Conservation (phyloP, 2,329 filamentous ascomycete genomes). For the Penicillium hordei region DNA sequence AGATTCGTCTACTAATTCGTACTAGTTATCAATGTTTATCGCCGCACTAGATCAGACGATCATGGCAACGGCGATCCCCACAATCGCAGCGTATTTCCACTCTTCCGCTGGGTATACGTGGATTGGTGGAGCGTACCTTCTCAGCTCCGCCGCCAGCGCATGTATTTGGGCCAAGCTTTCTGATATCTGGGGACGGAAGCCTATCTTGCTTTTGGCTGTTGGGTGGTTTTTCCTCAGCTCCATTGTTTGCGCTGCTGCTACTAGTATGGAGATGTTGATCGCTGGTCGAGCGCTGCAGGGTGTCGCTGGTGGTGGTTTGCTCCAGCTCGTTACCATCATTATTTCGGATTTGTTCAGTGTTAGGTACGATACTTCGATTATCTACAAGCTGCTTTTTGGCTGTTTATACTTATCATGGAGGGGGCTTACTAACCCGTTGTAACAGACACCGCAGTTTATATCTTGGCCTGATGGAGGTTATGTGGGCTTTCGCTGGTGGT, state of each 20-base stretch:
- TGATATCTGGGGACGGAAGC: constrained; percentile 60
- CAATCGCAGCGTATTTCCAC: constrained; percentile 60
- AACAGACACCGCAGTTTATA: constrained; percentile 49
- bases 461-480: constrained; percentile 52
- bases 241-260: constrained; percentile 51
- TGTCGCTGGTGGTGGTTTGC: constrained; percentile 54
- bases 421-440: neutral
- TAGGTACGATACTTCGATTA: constrained; percentile 29
- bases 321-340: constrained; percentile 54
- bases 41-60: constrained; percentile 52
- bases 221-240: constrained; percentile 52
- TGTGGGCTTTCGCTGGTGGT: constrained; percentile 57
- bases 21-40: constrained; percentile 34
- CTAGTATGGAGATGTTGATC: constrained; percentile 54
- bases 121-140: constrained; percentile 73
- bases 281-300: constrained; percentile 56
- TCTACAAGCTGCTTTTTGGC: neutral
- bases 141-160: constrained; percentile 65
- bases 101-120: constrained; percentile 72
- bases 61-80: constrained; percentile 61
- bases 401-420: no score
- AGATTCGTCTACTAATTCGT: constrained; percentile 6
- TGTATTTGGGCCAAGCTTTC: constrained; percentile 68
- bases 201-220: constrained; percentile 51
- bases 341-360: constrained; percentile 58